Base-by-base conservation (phyloP, 495 filamentous ascomycete species). In the Penicillium psychrofluorescens region DNA sequence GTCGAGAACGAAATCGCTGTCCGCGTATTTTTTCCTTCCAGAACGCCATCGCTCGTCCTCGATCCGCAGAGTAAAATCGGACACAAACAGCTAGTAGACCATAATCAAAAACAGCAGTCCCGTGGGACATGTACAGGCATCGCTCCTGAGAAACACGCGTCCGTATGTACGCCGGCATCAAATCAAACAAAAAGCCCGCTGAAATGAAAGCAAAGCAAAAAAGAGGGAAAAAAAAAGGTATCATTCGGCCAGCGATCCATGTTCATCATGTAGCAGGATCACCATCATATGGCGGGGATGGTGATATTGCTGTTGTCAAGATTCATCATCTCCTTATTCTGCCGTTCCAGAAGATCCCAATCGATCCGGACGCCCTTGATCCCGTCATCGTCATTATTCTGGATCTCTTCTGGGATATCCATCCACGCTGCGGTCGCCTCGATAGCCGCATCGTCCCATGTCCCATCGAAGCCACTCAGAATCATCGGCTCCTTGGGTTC, bases 21-120 rank as follows among this genome's bases (percentile, higher is more conserved):
- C 29, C 41, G 53, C 48, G 43, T 56, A 49, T 55, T 58, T 55
- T 56, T 45, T 41, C 46, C 53, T 56, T 48, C 41, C 38, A 43
- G 40, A 66, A 68, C 64, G 64, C 62, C 62, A 46, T 57, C 57
- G 58, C 62, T 64, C 49, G 64, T 45, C 48, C 37, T 37, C 44
- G 40, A 40, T 34, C 38, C 38, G 38, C 13, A 46, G 36, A 35
- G 49, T 33, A 33, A 34, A 36, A 38, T 35, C 4, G 31, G 42
- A 46, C 40, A 45, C 15, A 54, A 16, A 36, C 40, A 29, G 22
- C 22, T 22, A 22, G 22, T 22, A 22, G 22, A 22, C 22, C 22
- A 22, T 22, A 22, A 41, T 16, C 15, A 41, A 43, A 36, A 43
- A 41, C 32, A 48, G 35, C 37, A 51, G 41, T 55, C 41, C 52